phyloP scores from a whole-genome alignment of 495 filamentous ascomycete species.

The Staphylotrichum tortipilum region DNA sequence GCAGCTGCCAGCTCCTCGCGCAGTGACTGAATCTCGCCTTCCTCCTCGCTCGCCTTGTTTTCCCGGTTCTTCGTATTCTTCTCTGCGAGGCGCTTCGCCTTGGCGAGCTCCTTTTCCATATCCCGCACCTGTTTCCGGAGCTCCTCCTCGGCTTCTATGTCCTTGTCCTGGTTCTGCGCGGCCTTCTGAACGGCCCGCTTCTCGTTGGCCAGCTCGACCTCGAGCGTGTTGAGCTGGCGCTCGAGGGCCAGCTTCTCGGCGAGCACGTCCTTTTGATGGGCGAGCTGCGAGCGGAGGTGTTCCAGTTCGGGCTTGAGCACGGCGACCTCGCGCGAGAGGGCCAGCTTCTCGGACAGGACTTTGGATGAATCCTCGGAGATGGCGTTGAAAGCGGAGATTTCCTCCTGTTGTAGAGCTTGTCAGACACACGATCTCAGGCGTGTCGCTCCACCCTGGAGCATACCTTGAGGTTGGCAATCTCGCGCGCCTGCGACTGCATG shows the following conservation, averaged over 20 bases:
- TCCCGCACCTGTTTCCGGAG: conserved; percentile 39
- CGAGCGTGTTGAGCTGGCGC: conserved; percentile 61
- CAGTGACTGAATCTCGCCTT: conserved; percentile 27
- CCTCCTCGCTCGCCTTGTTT: conserved; percentile 24
- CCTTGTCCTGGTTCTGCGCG: conserved; percentile 41
- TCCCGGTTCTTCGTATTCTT: conserved; percentile 26
- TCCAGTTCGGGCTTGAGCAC: conserved; percentile 68
- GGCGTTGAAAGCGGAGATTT: conserved; percentile 54
- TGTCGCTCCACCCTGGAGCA: too few species aligned
- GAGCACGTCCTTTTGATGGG: conserved; percentile 54
- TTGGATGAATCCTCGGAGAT: conserved; percentile 59
- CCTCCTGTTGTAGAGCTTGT: conserved; percentile 40
- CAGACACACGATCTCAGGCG: too few species aligned
- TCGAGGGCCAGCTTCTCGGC: conserved; percentile 69
- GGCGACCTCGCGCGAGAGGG: conserved; percentile 61
- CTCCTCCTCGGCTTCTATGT: conserved; percentile 34
- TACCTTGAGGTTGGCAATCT: conserved; percentile 64
- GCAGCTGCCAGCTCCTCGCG: conserved; percentile 16
- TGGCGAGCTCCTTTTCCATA: conserved; percentile 42
- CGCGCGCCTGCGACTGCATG: conserved; percentile 49
- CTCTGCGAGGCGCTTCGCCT: conserved; percentile 36
- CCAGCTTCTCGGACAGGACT: conserved; percentile 66
- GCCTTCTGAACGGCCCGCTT: conserved; percentile 58
- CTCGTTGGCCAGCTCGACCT: conserved; percentile 73
- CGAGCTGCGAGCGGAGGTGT: conserved; percentile 60